Conservation (phyloP, 2,329 filamentous ascomycete species). For the Aspergillus awamori region DNA sequence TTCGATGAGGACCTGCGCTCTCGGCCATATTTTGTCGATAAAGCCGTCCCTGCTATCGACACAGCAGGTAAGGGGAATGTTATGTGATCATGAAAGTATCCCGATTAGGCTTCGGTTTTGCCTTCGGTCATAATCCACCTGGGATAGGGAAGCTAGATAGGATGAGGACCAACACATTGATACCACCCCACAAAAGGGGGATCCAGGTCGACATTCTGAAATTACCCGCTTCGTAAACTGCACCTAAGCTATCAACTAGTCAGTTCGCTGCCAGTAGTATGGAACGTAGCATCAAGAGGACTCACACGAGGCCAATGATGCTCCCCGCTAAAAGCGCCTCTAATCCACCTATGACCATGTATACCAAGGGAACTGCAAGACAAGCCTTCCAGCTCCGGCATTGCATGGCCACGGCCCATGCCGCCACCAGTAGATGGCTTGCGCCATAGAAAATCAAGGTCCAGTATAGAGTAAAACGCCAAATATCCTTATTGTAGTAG, state of each 20-base stretch:
- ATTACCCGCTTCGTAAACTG: constrained; percentile 77
- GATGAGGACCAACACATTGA: constrained; percentile 80
- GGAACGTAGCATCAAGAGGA: constrained; percentile 21
- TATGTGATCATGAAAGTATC: neutral
- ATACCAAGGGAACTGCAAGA: constrained; percentile 73
- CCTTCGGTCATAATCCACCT: constrained; percentile 68
- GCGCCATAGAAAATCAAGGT: constrained; percentile 76
- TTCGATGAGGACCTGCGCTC: neutral
- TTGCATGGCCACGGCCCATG: constrained; percentile 74
- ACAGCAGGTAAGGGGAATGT: neutral
- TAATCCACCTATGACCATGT: constrained; percentile 69
- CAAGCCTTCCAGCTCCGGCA: constrained; percentile 54
- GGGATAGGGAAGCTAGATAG: constrained; percentile 92
- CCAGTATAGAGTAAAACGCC: constrained; percentile 86
- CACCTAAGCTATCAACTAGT: constrained; percentile 64
- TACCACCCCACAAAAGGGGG: constrained; percentile 82
- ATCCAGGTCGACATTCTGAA: constrained; percentile 95
- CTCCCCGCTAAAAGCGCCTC: constrained; percentile 81
- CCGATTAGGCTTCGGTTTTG: neutral
- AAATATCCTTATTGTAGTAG: constrained; percentile 75
- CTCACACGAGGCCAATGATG: constrained; percentile 77
- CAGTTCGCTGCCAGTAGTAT: neutral
- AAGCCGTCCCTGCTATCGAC: neutral
- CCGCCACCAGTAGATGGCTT: constrained; percentile 72
- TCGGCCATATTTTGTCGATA: neutral